Conservation (phyloP, 345 rosid species). For the Aegle marmelos region DNA sequence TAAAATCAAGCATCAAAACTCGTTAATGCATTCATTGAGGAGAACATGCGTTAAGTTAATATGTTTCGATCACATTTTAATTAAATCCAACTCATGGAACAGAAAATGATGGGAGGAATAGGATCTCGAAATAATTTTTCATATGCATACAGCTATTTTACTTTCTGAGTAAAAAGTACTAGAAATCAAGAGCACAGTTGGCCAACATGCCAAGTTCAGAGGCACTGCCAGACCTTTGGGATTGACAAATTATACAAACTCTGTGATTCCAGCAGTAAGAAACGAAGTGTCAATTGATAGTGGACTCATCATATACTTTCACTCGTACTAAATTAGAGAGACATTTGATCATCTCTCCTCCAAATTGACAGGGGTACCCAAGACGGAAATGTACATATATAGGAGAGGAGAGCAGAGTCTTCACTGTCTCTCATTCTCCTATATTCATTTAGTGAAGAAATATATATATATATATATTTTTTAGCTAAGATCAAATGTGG, state of each 20-base stretch:
- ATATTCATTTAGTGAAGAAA: not conserved
- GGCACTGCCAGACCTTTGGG: conserved; percentile 2
- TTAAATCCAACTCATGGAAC: not conserved
- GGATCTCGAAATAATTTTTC: not conserved
- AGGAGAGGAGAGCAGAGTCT: not conserved
- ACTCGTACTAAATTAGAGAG: not conserved
- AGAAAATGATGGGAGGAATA: not conserved
- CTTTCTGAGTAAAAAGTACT: conserved; percentile 12
- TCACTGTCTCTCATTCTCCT: not conserved
- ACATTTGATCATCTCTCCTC: not conserved
- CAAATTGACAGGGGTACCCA: not conserved
- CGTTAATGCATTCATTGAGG: not conserved
- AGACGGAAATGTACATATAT: not conserved
- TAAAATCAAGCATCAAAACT: not conserved
- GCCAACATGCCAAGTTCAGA: conserved; percentile 3
- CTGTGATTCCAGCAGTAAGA: not conserved
- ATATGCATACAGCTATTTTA: not conserved
- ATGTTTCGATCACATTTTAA: not conserved
- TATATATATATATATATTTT: not conserved
- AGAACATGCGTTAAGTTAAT: not conserved
- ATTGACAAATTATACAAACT: conserved; percentile 7
- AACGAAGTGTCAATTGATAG: not conserved
- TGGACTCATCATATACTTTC: not conserved
- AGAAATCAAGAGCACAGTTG: conserved; percentile 2
- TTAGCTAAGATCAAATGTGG: not conserved